These are phyloP conservation scores for Eucalyptus cladocalyx DNA, from an alignment of 345 rosid genomes.

Conservation along the genomic window DNA sequence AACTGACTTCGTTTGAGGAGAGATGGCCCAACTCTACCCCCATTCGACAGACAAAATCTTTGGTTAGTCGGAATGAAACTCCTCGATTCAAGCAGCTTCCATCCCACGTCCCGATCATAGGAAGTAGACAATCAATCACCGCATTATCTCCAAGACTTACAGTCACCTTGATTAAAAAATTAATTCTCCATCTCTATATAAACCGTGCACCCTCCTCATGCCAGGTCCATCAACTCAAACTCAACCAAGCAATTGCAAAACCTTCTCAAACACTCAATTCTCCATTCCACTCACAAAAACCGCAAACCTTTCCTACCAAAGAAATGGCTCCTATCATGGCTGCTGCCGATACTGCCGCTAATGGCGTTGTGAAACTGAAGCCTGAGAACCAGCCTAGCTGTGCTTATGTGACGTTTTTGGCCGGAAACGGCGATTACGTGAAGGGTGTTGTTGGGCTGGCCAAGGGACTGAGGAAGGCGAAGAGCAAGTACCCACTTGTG, in stretches of 20 bases:
- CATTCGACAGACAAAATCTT: background rate
- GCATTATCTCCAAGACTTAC: background rate
- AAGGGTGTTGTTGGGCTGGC: slow-evolving; percentile 34
- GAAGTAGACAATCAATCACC: background rate
- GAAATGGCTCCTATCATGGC: background rate
- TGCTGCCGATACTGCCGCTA: background rate
- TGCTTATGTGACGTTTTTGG: slow-evolving; percentile 21
- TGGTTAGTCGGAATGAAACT: background rate
- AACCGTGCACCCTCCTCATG: background rate
- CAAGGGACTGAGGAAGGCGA: slow-evolving; percentile 23
- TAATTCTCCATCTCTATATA: background rate
- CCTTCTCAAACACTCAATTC: background rate
- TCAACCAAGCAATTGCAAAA: background rate
- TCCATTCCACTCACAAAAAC: background rate
- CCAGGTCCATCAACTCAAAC: background rate
- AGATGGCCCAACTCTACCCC: background rate
- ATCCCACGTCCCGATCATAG: background rate
- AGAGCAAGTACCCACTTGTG: slow-evolving; percentile 19
- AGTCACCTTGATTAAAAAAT: background rate
- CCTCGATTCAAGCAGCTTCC: background rate
- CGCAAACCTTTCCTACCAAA: background rate
- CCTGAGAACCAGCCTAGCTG: background rate
- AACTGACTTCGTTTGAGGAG: background rate
- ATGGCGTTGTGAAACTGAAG: background rate
- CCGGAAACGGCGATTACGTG: slow-evolving; percentile 9